These are phyloP conservation scores for Chytriomyces sp. DNA, from an alignment of 192 early-diverging fungal genomes.

Conservation along the genomic window DNA sequence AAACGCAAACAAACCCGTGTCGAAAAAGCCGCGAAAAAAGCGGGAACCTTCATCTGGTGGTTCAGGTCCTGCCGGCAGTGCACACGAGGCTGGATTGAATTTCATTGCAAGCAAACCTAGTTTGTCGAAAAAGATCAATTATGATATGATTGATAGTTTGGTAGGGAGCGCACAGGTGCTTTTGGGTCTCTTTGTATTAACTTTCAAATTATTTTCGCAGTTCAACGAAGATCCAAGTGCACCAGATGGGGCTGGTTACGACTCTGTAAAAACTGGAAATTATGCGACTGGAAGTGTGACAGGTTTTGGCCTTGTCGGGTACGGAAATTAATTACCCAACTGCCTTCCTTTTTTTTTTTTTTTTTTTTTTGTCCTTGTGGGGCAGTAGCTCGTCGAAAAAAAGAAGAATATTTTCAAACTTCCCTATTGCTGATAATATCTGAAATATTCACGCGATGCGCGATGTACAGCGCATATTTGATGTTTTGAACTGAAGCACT, in stretches of 20 bases:
- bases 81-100: constrained; percentile 73
- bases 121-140: constrained; percentile 92
- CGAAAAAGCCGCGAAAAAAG: constrained; percentile 12
- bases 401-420: too few species aligned
- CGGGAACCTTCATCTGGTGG: constrained; percentile 50
- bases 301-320: not conserved
- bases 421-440: too few species aligned
- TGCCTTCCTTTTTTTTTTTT: too few species aligned
- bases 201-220: not conserved
- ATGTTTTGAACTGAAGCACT: too few species aligned
- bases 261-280: constrained; percentile 4
- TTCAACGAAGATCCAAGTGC: constrained; percentile 1
- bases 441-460: too few species aligned
- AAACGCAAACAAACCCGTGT: constrained; percentile 23
- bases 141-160: constrained; percentile 72
- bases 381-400: too few species aligned
- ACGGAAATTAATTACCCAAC: too few species aligned
- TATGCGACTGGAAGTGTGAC: constrained; percentile 17
- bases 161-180: constrained; percentile 5
- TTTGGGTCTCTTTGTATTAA: not conserved
- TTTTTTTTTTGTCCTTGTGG: too few species aligned
- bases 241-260: not conserved
- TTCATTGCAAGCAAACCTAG: constrained; percentile 69
- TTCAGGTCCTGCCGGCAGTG: not conserved
- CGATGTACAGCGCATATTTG: too few species aligned